Conservation (phyloP, 164 flowering plant genomes). For the Tinospora cordifolia region DNA sequence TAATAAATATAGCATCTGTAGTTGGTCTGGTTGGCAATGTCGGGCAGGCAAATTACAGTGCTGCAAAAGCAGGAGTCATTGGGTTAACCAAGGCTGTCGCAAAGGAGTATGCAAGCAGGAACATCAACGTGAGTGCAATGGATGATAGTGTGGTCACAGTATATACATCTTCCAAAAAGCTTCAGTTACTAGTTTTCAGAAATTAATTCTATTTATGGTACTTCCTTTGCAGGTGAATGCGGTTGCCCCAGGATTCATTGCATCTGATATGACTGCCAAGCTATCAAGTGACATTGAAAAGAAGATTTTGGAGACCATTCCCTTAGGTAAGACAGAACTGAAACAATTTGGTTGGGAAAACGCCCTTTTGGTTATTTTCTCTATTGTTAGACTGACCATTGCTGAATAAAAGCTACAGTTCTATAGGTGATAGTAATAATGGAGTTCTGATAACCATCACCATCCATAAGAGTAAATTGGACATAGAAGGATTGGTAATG, state of each 20-base stretch:
- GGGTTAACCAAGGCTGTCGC: conserved; percentile 89
- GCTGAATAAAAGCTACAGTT: background rate
- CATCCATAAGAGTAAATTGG: background rate
- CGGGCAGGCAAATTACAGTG: conserved; percentile 97
- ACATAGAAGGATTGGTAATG: background rate
- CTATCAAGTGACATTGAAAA: conserved; percentile 77
- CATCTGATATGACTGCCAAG: conserved; percentile 95
- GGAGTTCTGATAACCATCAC: background rate
- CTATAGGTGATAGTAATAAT: background rate
- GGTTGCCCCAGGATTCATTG: conserved; percentile 93
- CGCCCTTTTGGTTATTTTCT: background rate
- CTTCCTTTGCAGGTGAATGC: conserved; percentile 66
- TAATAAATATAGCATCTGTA: conserved; percentile 85
- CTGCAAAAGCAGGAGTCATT: conserved; percentile 98
- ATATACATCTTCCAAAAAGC: background rate
- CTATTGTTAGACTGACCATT: background rate
- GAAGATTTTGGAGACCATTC: conserved; percentile 68
- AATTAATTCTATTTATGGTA: background rate
- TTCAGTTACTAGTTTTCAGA: background rate
- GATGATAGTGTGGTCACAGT: background rate
- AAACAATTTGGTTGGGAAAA: background rate
- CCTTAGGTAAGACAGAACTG: conserved; percentile 55
- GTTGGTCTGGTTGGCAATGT: conserved; percentile 87
- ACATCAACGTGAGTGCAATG: conserved; percentile 56
- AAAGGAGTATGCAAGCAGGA: conserved; percentile 83